Base-by-base conservation (phyloP, 2,329 filamentous ascomycete species). In the Paecilomyces formosus region DNA sequence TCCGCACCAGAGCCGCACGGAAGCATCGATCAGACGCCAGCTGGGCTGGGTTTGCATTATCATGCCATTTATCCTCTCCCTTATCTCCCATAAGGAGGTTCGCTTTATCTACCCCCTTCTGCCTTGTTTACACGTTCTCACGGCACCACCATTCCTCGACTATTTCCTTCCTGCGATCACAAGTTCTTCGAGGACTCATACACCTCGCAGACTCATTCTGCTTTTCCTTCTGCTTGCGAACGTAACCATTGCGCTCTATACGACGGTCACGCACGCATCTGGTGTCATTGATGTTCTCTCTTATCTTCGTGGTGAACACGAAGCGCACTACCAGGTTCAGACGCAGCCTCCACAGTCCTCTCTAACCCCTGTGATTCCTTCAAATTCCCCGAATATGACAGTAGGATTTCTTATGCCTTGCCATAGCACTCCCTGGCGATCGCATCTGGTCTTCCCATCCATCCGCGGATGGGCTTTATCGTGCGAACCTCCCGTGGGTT, bases 81-180 rank as follows among this genome's bases (percentile, higher is more conserved):
- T 89, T 53, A 89, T 97, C 64, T 86, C 91, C 1, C 94, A 99
- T 77, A 99, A 99, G 73, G 94, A 99, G 80, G 90, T 96, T 66
- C 90, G 94, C 68, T 99, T 99, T 78, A 89, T 97, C 64, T 96
- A 96, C 68, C 93, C 94, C 1, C 82, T 99, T 18, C 82, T 97
- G 1, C 93, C 94, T 1, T 82, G 87, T n/a, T 82, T 99, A 6
- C 90, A 94, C 70, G 78, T 96, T 62, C 79, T 97, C 45, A 85
- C 89, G 1, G 90, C 91, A 0, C 83, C 85, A 0, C 81, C 85
- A 2, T 75, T 90, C 15, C 78, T 83, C 2, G 72, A 78, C 8
- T 92, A 90, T 76, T 91, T 93, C 71, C 75, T 76, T 8, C 78
- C 76, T 9, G 69, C 72, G 6, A 60, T 79, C 24, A 72, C 69